These are phyloP conservation scores for Mucor circinelloides DNA, from an alignment of 371 early-diverging fungal genomes.

Conservation along the genomic window DNA sequence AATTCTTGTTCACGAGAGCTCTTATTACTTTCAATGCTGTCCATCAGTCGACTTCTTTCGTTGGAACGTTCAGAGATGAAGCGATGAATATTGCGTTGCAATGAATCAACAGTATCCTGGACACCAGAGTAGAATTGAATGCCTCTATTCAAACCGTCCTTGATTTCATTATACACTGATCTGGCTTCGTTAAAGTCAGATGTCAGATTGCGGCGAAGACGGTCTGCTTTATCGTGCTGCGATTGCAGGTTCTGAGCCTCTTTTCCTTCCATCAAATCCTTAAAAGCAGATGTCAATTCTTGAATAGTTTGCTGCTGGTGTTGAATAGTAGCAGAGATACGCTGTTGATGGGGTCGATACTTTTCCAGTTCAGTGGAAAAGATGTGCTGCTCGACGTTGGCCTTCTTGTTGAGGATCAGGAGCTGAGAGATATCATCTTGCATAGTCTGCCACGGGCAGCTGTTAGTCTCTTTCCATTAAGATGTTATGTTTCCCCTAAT, in stretches of 20 bases:
- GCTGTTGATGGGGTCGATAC: slow-evolving; percentile 77
- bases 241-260: slow-evolving; percentile 70
- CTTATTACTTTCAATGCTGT: slow-evolving; percentile 58
- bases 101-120: slow-evolving; percentile 63
- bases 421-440: slow-evolving; percentile 89
- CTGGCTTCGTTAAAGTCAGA: slow-evolving; percentile 64
- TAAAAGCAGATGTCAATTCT: slow-evolving; percentile 75
- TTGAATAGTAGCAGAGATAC: slow-evolving; percentile 74
- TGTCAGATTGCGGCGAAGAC: slow-evolving; percentile 57
- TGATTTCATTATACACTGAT: slow-evolving; percentile 60
- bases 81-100: slow-evolving; percentile 62
- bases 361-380: slow-evolving; percentile 91
- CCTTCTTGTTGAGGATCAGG: slow-evolving; percentile 81
- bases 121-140: slow-evolving; percentile 82
- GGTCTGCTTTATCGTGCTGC: slow-evolving; percentile 69
- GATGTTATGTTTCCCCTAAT: not conserved
- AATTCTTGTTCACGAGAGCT: slow-evolving; percentile 72
- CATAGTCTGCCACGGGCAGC: slow-evolving; percentile 52
- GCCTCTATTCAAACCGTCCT: slow-evolving; percentile 73
- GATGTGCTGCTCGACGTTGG: slow-evolving; percentile 80
- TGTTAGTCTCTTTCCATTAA: not conserved
- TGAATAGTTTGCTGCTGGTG: slow-evolving; percentile 77
- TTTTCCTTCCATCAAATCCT: slow-evolving; percentile 73
- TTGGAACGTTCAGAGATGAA: slow-evolving; percentile 70
- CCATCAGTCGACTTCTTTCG: slow-evolving; percentile 68